Evolutionary conservation across 805 yeast genomes (phyloP), one percentile per base, ranked within the genome.

Genomic region (Deakozyma indianensis): DNA sequence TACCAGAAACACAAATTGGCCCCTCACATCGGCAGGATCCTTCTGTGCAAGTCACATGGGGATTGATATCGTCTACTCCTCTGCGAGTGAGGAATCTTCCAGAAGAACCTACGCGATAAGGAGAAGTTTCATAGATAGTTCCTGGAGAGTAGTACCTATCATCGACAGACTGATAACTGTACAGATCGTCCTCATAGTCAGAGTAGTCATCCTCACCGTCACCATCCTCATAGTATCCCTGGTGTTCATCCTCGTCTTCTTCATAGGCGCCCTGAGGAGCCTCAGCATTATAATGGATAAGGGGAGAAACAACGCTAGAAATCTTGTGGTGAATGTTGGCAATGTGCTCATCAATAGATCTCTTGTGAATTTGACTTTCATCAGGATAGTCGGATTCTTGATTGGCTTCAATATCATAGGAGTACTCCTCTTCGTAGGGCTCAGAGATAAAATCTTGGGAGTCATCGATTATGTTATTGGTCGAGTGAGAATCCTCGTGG

Each of bases 121-220:
- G 29, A 23, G 41, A 23, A 32, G 35, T 40, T 23, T 23, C 22
- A n/a, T n/a, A n/a, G n/a, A n/a, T n/a, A n/a, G n/a, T n/a, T n/a
- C n/a, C n/a, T n/a, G n/a, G n/a, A n/a, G n/a, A n/a, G 22, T 43
- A 42, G 23, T 43, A 16, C 23, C 38, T 28, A 15, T 32, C 43
- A 23, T 41, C 20, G 20, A 7, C 43, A 16, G 23, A 22, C 14
- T 41, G 22, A 27, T 7, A 14, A 29, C 11, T 4, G 23, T 25
- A 18, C 11, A 22, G 40, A 5, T 41, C 21, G 22, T 23, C 11
- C 7, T 35, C 28, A 32, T 35, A 27, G 14, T 43, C 29, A 9
- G 15, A 35, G 4, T 41, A 7, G n/a, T 23, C 45, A n/a, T 22
- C 7, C 14, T 20, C 20, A 18, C 21, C 28, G 42, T 43, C 41